Evolutionary conservation across 1,284 basidiomycete genomes (phyloP).

Genomic region (Austropuccinia psidii): DNA sequence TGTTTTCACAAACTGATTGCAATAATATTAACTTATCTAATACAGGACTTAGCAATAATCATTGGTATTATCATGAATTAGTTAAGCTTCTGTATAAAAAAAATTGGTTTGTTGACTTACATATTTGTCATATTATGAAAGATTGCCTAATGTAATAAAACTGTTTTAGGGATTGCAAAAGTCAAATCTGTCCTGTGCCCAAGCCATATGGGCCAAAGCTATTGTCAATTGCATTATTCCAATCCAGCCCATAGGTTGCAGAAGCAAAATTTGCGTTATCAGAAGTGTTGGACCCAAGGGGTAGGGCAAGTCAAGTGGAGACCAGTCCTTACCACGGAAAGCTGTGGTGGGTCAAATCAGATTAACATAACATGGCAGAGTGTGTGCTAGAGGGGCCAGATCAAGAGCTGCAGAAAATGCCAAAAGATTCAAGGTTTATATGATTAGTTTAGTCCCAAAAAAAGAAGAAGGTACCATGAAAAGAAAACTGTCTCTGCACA

Average conservation of each 20-base stretch:
- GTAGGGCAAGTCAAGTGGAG: constrained; percentile 59
- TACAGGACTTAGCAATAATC: no score
- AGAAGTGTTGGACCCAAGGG: background rate
- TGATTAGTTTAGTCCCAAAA: constrained; percentile 37
- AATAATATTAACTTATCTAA: no score
- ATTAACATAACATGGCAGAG: constrained; percentile 61
- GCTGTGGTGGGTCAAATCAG: constrained; percentile 55
- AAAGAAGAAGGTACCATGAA: constrained; percentile 57
- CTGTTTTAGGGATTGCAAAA: no score
- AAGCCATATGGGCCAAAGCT: constrained; percentile 1
- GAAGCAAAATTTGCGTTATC: constrained; percentile 2
- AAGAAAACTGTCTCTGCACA: constrained; percentile 51
- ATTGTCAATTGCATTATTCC: background rate
- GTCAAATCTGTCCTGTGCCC: no score
- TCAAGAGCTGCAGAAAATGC: constrained; percentile 87
- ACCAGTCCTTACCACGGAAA: constrained; percentile 69
- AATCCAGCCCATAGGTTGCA: background rate
- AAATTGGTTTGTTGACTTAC: no score
- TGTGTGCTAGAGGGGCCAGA: constrained; percentile 77
- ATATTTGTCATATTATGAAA: no score
- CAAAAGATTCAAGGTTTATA: constrained; percentile 56
- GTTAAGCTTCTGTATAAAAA: no score
- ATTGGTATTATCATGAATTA: no score
- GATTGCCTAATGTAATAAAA: no score
- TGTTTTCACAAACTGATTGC: no score